Evolutionary conservation across 129 eudicot species (phyloP).

Genomic region (Pittosporum tobira): DNA sequence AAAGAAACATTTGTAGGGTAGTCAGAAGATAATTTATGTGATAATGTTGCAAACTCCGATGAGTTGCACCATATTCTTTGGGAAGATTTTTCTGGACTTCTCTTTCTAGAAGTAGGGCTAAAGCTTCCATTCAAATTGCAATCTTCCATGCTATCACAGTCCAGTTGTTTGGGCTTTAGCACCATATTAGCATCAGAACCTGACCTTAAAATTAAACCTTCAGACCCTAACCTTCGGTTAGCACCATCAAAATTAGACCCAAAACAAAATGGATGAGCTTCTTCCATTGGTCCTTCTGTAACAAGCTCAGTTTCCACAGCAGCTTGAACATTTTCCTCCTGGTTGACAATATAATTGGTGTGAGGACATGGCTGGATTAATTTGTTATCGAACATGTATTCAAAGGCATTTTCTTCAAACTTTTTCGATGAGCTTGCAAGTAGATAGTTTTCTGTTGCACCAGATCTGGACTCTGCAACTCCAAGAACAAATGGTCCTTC

Average conservation of each 20-base stretch:
- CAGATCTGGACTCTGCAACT: constrained; percentile 21
- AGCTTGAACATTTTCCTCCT: constrained; percentile 21
- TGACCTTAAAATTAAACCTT: constrained; percentile 23
- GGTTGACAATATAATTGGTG: constrained; percentile 11
- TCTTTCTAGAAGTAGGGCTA: constrained; percentile 17
- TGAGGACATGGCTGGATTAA: neutral
- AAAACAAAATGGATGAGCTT: constrained; percentile 18
- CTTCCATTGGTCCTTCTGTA: constrained; percentile 19
- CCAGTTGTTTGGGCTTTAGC: constrained; percentile 51
- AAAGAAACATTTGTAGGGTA: neutral
- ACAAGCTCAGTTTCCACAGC: constrained; percentile 22
- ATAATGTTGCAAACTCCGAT: constrained; percentile 21
- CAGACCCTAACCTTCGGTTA: constrained; percentile 23
- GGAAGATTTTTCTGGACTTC: constrained; percentile 27
- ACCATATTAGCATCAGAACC: constrained; percentile 25
- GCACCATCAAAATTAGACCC: constrained; percentile 16
- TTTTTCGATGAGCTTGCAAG: constrained; percentile 1
- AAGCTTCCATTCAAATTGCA: constrained; percentile 16
- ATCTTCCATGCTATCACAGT: constrained; percentile 40
- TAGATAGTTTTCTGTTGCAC: constrained; percentile 18
- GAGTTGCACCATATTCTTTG: constrained; percentile 16
- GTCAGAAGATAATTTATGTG: constrained; percentile 23
- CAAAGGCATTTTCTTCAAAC: neutral
- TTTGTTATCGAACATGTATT: neutral
- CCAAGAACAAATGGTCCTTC: constrained; percentile 14